Base-by-base conservation (phyloP, 106 monocot species). In the Amphibolis antarctica region DNA sequence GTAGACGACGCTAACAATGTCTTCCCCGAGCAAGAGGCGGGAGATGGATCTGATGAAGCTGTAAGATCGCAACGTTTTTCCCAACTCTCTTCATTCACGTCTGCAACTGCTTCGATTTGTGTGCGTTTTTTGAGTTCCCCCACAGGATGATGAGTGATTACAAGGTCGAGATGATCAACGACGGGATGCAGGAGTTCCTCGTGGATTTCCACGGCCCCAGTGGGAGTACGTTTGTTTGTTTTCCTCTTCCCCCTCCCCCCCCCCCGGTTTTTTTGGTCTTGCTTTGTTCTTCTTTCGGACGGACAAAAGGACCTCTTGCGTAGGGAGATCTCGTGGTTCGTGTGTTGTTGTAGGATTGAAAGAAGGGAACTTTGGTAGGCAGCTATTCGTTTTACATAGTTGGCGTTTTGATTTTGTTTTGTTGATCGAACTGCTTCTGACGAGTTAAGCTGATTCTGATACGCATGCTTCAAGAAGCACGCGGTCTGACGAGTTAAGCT, bases 121-220 rank as follows among this genome's bases (percentile, higher is more conserved):
- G n/a, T n/a, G n/a, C n/a, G n/a, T n/a, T n/a, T n/a, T n/a, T n/a
- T n/a, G n/a, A n/a, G n/a, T n/a, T n/a, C n/a, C n/a, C n/a, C n/a
- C n/a, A 26, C 54, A 96, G 94, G 78, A 96, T 96, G 89, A 96
- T 96, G 94, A 96, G 94, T 67, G 94, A 96, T 76, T 86, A 96
- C 71, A 96, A 86, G 84, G 94, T 96, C 69, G 94, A 96, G 86
- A 86, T 80, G 86, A 75, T 89, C 55, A 86, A 89, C 63, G 94
- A 96, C 50, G 94, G 89, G 83, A 96, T 86, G 89, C 89, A 89
- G 67, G 94, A 89, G 71, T 96, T 96, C 66, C 76, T 74, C 56
- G 94, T 96, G 21, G 81, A 89, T 49, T 89, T 96, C 59, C 77
- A 86, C 48, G 94, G 94, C 12, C 94, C 94, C 9, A 79, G 74